Evolutionary conservation across 2,329 filamentous ascomycete genomes (phyloP).

Genomic region (Penicillium sp.): DNA sequence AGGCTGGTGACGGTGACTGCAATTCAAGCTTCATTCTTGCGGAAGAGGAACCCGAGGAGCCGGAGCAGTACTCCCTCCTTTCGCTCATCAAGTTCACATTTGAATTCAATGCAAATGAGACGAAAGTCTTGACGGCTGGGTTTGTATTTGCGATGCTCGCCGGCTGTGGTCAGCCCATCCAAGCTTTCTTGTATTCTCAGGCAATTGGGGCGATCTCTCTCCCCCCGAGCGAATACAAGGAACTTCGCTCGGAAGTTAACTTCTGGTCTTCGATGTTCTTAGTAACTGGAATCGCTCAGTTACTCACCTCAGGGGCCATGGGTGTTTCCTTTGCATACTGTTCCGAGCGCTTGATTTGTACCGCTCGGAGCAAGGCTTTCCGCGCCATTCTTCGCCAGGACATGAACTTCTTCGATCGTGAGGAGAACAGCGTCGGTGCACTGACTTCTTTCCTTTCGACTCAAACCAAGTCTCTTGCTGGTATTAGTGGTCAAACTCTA

Average conservation of each 20-base stretch:
- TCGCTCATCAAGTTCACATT: conserved; percentile 76
- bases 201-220: conserved; percentile 71
- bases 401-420: conserved; percentile 84
- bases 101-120: conserved; percentile 75
- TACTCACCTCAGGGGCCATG: conserved; percentile 67
- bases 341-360: conserved; percentile 81
- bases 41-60: conserved; percentile 51
- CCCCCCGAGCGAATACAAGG: conserved; percentile 50
- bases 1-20: conserved; percentile 36
- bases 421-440: conserved; percentile 85
- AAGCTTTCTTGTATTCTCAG: conserved; percentile 85
- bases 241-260: conserved; percentile 68
- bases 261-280: conserved; percentile 91
- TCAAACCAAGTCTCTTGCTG: conserved; percentile 83
- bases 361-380: conserved; percentile 80
- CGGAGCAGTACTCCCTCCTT: conserved; percentile 66
- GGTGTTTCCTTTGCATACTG: conserved; percentile 77
- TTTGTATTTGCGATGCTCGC: conserved; percentile 73
- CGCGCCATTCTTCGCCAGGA: conserved; percentile 88
- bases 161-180: conserved; percentile 75
- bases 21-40: conserved; percentile 70
- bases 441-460: conserved; percentile 86
- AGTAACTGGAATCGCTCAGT: conserved; percentile 73
- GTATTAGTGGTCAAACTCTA: conserved; percentile 81
- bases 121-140: conserved; percentile 69